Conservation (phyloP, 495 filamentous ascomycete genomes). For the Rostrohypoxylon terebratum region DNA sequence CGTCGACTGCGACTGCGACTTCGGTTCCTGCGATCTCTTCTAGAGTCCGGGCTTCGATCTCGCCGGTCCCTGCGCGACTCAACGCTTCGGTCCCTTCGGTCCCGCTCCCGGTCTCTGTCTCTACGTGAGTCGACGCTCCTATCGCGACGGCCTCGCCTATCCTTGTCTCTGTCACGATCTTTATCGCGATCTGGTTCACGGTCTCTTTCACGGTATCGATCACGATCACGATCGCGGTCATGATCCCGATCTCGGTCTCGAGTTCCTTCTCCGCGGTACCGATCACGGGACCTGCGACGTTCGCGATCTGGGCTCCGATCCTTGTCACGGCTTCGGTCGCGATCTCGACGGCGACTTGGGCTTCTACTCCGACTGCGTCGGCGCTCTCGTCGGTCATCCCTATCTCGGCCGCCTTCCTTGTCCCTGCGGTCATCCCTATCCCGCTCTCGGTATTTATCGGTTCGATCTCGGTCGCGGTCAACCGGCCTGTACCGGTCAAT, state of each 20-base stretch:
- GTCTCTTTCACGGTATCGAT: constrained; percentile 40
- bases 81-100: constrained; percentile 25
- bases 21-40: constrained; percentile 19
- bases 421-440: constrained; percentile 49
- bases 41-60: constrained; percentile 15
- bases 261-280: constrained; percentile 45
- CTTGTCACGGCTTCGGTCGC: constrained; percentile 54
- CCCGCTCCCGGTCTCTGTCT: constrained; percentile 38
- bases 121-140: constrained; percentile 45
- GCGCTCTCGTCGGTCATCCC: constrained; percentile 50
- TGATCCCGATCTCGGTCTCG: constrained; percentile 44
- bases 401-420: constrained; percentile 54
- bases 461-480: constrained; percentile 47
- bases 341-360: constrained; percentile 52
- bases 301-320: constrained; percentile 57
- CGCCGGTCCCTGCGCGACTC: constrained; percentile 27
- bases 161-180: constrained; percentile 45
- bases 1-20: constrained; percentile 43
- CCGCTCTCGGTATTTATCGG: constrained; percentile 39
- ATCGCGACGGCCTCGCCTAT: constrained; percentile 45
- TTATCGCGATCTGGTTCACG: constrained; percentile 37
- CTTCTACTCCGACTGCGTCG: constrained; percentile 56
- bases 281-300: constrained; percentile 51
- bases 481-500: constrained; percentile 59
- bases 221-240: constrained; percentile 44